Evolutionary conservation across 169 alveolate species (phyloP).

Genomic region (Sarcocystis neurona): DNA sequence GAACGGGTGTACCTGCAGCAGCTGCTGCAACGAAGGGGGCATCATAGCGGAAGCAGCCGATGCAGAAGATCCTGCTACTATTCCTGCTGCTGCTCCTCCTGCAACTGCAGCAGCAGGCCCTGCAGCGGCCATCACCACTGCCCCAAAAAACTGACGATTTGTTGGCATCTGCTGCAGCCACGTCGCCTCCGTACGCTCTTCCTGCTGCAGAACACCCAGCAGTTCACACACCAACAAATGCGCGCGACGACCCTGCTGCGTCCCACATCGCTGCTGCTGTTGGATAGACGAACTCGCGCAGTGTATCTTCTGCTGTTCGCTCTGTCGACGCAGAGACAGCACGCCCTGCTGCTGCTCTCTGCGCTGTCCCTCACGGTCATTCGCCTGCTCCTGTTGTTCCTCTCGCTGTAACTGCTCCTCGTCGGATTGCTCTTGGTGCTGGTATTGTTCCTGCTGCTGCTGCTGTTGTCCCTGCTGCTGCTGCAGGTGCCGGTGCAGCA

Average conservation of each 20-base stretch:
- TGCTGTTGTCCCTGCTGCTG: too few relatives aligned
- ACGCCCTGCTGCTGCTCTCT: too few relatives aligned
- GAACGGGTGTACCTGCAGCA: slow-evolving; percentile 16
- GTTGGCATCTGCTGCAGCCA: neutral
- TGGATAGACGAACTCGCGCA: too few relatives aligned
- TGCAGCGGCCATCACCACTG: neutral
- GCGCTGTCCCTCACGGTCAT: too few relatives aligned
- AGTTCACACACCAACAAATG: neutral
- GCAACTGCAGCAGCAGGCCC: neutral
- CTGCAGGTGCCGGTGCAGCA: neutral
- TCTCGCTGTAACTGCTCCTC: neutral
- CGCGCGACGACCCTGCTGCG: too few relatives aligned
- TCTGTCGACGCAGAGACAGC: too few relatives aligned
- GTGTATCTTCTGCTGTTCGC: too few relatives aligned
- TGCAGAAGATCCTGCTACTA: neutral
- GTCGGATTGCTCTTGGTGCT: neutral
- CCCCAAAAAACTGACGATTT: neutral
- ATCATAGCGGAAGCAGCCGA: neutral
- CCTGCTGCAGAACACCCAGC: neutral
- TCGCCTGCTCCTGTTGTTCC: neutral
- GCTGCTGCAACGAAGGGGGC: neutral
- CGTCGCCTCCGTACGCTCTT: neutral
- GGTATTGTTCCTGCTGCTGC: too few relatives aligned
- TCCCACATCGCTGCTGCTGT: too few relatives aligned
- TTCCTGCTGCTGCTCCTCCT: neutral